Base-by-base conservation (phyloP, 805 yeast genomes). In the Saturnispora halmiae region DNA sequence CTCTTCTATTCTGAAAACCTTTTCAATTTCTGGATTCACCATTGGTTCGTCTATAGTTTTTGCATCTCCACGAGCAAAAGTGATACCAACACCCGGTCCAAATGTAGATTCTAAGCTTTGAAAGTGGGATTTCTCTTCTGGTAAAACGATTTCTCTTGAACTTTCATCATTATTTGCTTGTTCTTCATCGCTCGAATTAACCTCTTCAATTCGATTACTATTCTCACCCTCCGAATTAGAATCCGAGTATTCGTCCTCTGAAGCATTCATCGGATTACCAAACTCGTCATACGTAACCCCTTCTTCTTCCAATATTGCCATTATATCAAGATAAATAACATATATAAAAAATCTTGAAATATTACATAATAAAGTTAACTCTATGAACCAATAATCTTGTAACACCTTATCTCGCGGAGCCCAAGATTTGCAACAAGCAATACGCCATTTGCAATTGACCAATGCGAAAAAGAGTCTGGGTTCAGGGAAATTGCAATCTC, bases 251-350 rank as follows among this genome's bases (percentile, higher is more conserved):
- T 63, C 73, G 7, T 53, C 57, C 3, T 31, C 35, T 6, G 69
- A 62, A 33, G 65, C 77, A 11, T 79, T 81, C 16, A 82, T 66
- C 28, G 70, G 66, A 54, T 81, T 81, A 34, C 90, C 90, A 56
- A 81, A 81, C 70, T 86, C 95, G 59, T 86, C 96, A 59, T 80
- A 85, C 21, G 77, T 54, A 45, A 77, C 81, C 51, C 75, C 82
- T 76, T 73, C 75, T 28, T 22, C 39, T 21, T 31, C 38, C 6
- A 16, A 15, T 19, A 6, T 29, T 6, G 30, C 34, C 34, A 31
- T 31, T 31, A 16, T 21, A 11, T 31, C 5, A n/a, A 19, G 4
- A 30, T n/a, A 18, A 30, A 30, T 7, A n/a, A 19, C 7, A 19
- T 30, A 30, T 9, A 15, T 8, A 14, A 25, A 37, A 31, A 30